Percentiles rank a stretch among this genome's conserved stretches.
These are phyloP conservation scores for Scleromitrula shiraiana DNA, from an alignment of 2,329 filamentous ascomycete species.

Conservation along the genomic window DNA sequence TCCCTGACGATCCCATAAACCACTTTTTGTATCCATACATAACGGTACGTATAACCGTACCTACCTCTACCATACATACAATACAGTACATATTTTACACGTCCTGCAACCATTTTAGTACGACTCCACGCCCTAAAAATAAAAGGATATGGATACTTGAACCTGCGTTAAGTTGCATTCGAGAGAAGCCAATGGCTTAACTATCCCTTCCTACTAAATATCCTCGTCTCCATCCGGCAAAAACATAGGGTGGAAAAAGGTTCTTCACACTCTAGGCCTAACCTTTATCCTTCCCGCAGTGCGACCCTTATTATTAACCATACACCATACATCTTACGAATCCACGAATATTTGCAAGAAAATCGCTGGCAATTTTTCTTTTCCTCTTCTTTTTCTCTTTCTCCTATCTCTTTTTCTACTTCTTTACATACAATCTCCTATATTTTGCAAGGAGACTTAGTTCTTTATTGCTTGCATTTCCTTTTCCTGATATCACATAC, in stretches of 20 bases:
- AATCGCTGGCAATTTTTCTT: neutral
- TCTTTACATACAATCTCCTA: constrained; percentile 13
- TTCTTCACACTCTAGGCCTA: constrained; percentile 21
- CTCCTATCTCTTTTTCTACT: constrained; percentile 12
- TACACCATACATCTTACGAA: too few relatives aligned
- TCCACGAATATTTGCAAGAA: constrained; percentile 5
- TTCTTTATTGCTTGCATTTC: constrained; percentile 2
- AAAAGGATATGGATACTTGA: constrained; percentile 4
- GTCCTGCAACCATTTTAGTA: constrained; percentile 10
- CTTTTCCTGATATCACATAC: constrained; percentile 13
- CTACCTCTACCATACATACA: neutral
- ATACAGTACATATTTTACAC: neutral
- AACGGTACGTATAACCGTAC: neutral
- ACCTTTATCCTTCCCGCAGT: constrained; percentile 14
- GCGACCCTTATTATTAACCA: constrained; percentile 9
- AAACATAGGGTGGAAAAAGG: constrained; percentile 18
- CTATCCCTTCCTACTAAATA: constrained; percentile 14
- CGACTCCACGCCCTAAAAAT: constrained; percentile 9
- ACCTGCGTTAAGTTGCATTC: constrained; percentile 15
- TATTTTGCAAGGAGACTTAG: constrained; percentile 10
- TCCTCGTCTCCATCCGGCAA: constrained; percentile 19
- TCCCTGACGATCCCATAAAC: neutral
- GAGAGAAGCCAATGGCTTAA: constrained; percentile 18
- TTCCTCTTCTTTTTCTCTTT: constrained; percentile 11
- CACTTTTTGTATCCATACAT: neutral